phyloP scores from a whole-genome alignment of 2,329 filamentous ascomycete genomes.

The Rhexocercosporidium sp. region DNA sequence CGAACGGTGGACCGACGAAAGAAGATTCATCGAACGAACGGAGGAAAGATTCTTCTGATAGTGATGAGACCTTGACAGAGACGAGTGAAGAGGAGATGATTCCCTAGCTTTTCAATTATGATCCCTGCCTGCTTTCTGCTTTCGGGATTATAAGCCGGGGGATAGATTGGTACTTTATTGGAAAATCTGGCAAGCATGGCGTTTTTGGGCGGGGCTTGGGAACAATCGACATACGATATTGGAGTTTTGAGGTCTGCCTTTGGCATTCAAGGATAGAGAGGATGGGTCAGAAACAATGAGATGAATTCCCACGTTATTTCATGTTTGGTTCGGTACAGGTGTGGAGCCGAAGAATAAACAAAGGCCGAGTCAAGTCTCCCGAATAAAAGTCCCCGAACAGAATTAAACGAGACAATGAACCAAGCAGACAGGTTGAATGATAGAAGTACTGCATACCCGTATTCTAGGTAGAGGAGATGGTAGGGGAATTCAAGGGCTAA shows the following conservation, averaged over 20 bases:
- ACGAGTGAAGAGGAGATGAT: slow-evolving; percentile 37
- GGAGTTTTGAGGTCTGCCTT: not conserved
- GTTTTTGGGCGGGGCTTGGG: slow-evolving; percentile 5
- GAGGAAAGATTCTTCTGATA: slow-evolving; percentile 16
- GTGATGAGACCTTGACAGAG: slow-evolving; percentile 30
- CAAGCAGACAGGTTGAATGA: not conserved
- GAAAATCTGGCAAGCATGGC: slow-evolving; percentile 12
- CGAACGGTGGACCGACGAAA: slow-evolving; percentile 9
- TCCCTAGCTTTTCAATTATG: slow-evolving; percentile 20
- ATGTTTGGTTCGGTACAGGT: not conserved
- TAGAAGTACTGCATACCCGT: not conserved
- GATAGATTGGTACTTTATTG: not conserved
- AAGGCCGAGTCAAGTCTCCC: not conserved
- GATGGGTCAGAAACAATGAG: not conserved
- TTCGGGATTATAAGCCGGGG: not conserved
- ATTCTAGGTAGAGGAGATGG: not conserved
- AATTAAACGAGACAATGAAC: not conserved
- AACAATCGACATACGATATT: not conserved
- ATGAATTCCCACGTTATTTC: not conserved
- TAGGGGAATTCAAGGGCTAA: not conserved
- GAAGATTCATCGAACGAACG: slow-evolving; percentile 17
- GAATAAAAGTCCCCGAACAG: not conserved
- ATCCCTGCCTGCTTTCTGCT: not conserved
- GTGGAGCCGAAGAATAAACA: not conserved
- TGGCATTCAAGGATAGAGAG: not conserved